Conservation (phyloP, 345 rosid species). For the Syzygium jambos region DNA sequence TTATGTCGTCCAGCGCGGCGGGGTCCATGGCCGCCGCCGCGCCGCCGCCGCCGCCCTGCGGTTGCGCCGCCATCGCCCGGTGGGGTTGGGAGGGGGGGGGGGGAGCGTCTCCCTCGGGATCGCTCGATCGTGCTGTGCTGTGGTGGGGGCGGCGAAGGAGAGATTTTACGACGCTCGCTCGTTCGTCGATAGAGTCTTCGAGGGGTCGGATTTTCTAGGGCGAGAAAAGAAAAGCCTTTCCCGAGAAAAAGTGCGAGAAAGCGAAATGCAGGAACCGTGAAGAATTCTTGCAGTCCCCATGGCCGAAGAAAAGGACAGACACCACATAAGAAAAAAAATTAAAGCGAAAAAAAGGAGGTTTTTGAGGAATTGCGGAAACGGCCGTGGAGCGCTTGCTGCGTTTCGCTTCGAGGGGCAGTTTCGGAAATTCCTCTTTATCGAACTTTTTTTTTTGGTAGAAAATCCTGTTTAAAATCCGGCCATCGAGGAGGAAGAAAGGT, state of each 20-base stretch:
- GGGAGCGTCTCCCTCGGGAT: background rate
- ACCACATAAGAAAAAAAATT: background rate
- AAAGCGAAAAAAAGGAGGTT: background rate
- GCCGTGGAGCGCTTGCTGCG: background rate
- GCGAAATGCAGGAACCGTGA: background rate
- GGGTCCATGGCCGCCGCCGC: conserved; percentile 27
- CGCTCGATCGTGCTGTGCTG: background rate
- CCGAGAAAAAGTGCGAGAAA: background rate
- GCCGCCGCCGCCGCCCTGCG: background rate
- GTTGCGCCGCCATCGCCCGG: background rate
- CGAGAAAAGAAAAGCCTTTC: background rate
- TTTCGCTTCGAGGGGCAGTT: background rate
- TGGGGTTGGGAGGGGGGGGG: background rate
- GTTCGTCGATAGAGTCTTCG: background rate
- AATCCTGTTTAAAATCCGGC: background rate
- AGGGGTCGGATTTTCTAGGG: background rate
- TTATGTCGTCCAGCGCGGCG: conserved; percentile 66
- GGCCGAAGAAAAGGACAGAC: background rate
- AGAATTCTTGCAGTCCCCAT: background rate
- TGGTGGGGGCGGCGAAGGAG: background rate
- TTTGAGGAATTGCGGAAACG: background rate
- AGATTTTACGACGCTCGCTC: background rate
- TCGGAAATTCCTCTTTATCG: background rate
- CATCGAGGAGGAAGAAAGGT: background rate
- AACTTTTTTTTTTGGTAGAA: background rate